These are phyloP conservation scores for Mycena chlorophos DNA, from an alignment of 768 basidiomycete species.

Conservation along the genomic window DNA sequence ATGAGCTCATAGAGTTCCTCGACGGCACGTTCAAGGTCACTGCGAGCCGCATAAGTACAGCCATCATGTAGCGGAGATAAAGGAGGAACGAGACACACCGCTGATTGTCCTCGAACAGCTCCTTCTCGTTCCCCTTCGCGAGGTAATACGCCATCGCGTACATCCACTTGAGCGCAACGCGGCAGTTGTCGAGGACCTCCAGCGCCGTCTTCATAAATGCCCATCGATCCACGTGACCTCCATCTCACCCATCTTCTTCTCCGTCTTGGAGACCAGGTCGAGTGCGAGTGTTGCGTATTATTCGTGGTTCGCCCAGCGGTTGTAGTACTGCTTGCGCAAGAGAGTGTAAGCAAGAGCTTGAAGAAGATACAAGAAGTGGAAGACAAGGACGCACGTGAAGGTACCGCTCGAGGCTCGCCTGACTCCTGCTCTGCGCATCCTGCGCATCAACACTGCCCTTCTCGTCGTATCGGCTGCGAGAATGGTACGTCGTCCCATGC, in stretches of 20 bases:
- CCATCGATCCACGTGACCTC: conserved; percentile 97
- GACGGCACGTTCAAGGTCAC: conserved; percentile 92
- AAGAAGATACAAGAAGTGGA: conserved; percentile 2
- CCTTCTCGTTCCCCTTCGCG: conserved; percentile 86
- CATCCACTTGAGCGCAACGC: conserved; percentile 98
- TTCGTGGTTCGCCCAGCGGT: conserved; percentile 99
- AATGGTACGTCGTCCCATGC: conserved; percentile 97
- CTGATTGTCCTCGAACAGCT: conserved; percentile 97
- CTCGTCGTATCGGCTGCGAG: conserved; percentile 96
- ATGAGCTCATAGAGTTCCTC: conserved; percentile 92
- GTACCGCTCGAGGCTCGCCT: conserved; percentile 92
- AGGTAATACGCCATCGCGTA: conserved; percentile 99
- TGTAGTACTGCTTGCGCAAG: conserved; percentile 77
- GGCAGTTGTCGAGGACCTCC: conserved; percentile 84
- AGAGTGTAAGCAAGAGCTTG: no score
- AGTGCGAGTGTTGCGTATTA: conserved; percentile 96
- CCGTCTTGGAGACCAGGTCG: conserved; percentile 90
- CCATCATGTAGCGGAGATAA: neutral
- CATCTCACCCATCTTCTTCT: conserved; percentile 99
- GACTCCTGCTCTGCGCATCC: conserved; percentile 86
- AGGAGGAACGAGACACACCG: conserved; percentile 46
- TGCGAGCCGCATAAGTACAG: conserved; percentile 30
- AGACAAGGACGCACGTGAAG: conserved; percentile 69
- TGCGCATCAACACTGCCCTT: conserved; percentile 84
- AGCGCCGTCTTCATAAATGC: conserved; percentile 99